Evolutionary conservation across 2,329 filamentous ascomycete species (phyloP).

Genomic region (Stylonectria norvegica): DNA sequence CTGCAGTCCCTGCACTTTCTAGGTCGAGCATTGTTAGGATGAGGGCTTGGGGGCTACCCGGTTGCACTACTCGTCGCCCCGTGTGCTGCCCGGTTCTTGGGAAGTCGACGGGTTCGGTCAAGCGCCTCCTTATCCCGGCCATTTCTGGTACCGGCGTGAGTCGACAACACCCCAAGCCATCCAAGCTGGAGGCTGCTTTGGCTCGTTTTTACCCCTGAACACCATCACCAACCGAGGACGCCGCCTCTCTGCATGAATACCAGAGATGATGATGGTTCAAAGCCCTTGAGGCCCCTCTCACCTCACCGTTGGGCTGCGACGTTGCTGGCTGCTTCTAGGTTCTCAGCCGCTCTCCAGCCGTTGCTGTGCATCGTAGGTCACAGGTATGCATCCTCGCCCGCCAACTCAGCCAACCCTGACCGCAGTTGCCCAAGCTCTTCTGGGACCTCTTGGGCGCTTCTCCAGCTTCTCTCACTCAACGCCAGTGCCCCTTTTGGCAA

Average conservation of each 20-base stretch:
- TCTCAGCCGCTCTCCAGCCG: no score
- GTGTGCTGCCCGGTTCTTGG: conserved; percentile 5
- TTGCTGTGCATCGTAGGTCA: no score
- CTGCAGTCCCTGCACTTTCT: conserved; percentile 3
- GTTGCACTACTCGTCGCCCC: conserved; percentile 3
- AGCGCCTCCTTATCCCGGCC: conserved; percentile 5
- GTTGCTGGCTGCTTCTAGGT: no score
- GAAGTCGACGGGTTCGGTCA: neutral
- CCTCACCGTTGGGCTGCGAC: no score
- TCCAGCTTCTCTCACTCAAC: conserved; percentile 7
- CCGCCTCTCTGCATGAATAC: neutral
- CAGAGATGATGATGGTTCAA: neutral
- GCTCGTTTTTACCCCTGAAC: neutral
- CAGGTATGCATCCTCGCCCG: no score
- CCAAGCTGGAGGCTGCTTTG: no score
- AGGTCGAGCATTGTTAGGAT: no score
- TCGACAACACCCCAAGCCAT: conserved; percentile 7
- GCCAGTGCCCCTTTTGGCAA: conserved; percentile 19
- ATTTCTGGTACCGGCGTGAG: conserved; percentile 7
- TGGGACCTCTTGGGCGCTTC: no score
- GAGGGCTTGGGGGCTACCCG: conserved; percentile 4
- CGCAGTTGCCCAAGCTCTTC: no score
- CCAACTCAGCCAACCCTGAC: no score
- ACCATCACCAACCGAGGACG: no score
- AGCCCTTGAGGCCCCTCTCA: no score